Percentiles rank a stretch among this genome's conserved stretches.
Evolutionary conservation across 2,329 filamentous ascomycete genomes (phyloP).

Genomic region (Arthrobotrys pseudoclavata): DNA sequence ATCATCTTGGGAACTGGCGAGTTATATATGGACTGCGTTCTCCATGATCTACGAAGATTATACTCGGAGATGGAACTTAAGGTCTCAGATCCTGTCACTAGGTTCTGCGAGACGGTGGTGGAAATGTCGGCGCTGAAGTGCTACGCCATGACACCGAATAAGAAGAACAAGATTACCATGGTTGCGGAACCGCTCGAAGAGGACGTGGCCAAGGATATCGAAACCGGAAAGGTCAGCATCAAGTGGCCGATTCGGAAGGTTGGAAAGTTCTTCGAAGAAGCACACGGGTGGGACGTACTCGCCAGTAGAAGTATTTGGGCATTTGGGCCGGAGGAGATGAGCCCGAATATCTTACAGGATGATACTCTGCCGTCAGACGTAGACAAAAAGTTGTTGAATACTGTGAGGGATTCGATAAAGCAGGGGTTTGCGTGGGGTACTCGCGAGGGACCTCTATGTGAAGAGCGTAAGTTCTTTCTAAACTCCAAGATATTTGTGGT

Average conservation of each 20-base stretch:
- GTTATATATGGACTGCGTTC: constrained; percentile 99
- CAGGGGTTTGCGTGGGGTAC: constrained; percentile 98
- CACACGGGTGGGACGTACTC: constrained; percentile 95
- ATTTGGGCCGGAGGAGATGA: constrained; percentile 94
- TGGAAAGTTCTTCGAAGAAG: constrained; percentile 96
- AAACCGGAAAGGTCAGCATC: constrained; percentile 89
- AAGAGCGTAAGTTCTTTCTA: constrained; percentile 81
- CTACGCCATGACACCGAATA: constrained; percentile 97
- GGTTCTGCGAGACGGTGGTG: constrained; percentile 97
- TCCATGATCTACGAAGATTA: constrained; percentile 91
- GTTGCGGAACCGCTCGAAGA: constrained; percentile 95
- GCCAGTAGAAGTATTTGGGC: constrained; percentile 97
- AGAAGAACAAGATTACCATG: constrained; percentile 99
- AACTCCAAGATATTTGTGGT: constrained; percentile 41
- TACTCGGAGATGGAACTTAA: constrained; percentile 99
- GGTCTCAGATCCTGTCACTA: constrained; percentile 95
- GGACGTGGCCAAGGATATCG: constrained; percentile 94
- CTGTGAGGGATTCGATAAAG: constrained; percentile 89
- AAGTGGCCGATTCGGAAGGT: constrained; percentile 92
- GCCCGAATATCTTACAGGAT: constrained; percentile 95
- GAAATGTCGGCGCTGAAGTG: constrained; percentile 98
- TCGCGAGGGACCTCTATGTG: constrained; percentile 93
- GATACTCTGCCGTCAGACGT: constrained; percentile 95
- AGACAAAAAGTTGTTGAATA: constrained; percentile 88
- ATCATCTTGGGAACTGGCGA: constrained; percentile 95